Percentiles rank a stretch among this genome's conserved stretches.
Conservation (phyloP, 2,329 filamentous ascomycete genomes). For the Myriangium duriaei region DNA sequence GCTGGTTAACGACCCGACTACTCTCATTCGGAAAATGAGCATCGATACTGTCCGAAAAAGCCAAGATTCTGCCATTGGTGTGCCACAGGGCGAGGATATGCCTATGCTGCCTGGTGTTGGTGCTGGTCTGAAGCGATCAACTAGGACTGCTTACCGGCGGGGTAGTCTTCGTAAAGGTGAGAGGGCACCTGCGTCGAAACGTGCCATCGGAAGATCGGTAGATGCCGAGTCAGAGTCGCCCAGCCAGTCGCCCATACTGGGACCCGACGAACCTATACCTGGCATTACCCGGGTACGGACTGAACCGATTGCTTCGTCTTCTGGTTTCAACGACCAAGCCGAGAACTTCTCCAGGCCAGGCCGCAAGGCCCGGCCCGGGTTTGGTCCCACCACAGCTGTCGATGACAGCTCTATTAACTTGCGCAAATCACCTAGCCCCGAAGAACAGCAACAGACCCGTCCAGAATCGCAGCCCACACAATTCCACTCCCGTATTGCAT, state of each 20-base stretch:
- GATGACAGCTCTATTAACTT: conserved; percentile 16
- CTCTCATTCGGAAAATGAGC: conserved; percentile 58
- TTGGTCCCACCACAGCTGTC: conserved; percentile 18
- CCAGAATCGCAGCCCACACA: conserved; percentile 31
- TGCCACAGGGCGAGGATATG: conserved; percentile 51
- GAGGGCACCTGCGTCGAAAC: conserved; percentile 60
- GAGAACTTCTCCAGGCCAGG: conserved; percentile 51
- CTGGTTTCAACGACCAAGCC: conserved; percentile 20
- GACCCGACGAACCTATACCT: conserved; percentile 36
- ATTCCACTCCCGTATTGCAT: conserved; percentile 45
- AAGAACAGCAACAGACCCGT: conserved; percentile 30
- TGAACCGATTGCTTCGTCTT: conserved; percentile 41
- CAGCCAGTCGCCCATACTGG: conserved; percentile 32
- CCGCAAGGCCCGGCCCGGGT: conserved; percentile 35
- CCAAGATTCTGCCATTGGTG: conserved; percentile 28
- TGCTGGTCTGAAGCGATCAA: conserved; percentile 75
- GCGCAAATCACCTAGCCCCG: conserved; percentile 7
- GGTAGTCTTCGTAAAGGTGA: conserved; percentile 76
- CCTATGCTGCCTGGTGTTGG: conserved; percentile 71
- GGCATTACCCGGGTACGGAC: conserved; percentile 53
- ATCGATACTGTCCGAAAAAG: conserved; percentile 34
- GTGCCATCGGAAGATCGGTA: conserved; percentile 49
- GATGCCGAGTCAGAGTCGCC: conserved; percentile 46
- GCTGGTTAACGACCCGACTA: conserved; percentile 67
- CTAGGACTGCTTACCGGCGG: conserved; percentile 78